Base-by-base conservation (phyloP, 306 rosid genomes). In the Mucuna pruriens region DNA sequence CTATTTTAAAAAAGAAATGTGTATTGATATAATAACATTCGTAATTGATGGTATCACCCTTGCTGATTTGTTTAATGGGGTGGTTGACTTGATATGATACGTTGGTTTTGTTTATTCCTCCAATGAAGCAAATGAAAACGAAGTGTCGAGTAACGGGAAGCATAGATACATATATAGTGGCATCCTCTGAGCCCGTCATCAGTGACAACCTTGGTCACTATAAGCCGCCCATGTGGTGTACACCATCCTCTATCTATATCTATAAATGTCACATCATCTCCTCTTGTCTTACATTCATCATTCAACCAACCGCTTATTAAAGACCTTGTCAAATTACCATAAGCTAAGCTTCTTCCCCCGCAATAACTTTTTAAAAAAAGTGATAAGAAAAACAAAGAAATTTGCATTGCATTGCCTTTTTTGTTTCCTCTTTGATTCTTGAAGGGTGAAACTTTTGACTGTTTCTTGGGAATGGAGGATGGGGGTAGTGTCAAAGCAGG, bases 171-270 rank as follows among this genome's bases (percentile, higher is more conserved):
- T 38, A 60, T 29, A 61, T 23, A 57, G 6, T 62, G 1, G 71
- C 1, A 33, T 63, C 13, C 4, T 61, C 2, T 29, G 20, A 33
- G 13, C 11, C 69, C 23, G 63, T 63, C 74, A 77, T 19, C 13
- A 33, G 33, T 77, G 74, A 46, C 62, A 46, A 12, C 63, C 4
- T 33, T 20, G n/a, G 15, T 65, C 2, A 9, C 0, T 74, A n/a
- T n/a, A n/a, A 62, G 81, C 80, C 33, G 73, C 73, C 72, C 25
- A 33, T 46, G 40, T 77, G 33, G 3, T 16, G 9, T 36, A 9
- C 17, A 58, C 9, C 2, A 11, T 12, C 36, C 65, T 16, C 52
- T 48, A 2, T 51, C 17, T 51, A 2, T 33, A 17, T 20, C 1
- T 42, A 54, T 33, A 52, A 19, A 55, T 20, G 19, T 36, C 13